Conservation (phyloP, 148 eudicot species). For the Rhododendron williamsianum region DNA sequence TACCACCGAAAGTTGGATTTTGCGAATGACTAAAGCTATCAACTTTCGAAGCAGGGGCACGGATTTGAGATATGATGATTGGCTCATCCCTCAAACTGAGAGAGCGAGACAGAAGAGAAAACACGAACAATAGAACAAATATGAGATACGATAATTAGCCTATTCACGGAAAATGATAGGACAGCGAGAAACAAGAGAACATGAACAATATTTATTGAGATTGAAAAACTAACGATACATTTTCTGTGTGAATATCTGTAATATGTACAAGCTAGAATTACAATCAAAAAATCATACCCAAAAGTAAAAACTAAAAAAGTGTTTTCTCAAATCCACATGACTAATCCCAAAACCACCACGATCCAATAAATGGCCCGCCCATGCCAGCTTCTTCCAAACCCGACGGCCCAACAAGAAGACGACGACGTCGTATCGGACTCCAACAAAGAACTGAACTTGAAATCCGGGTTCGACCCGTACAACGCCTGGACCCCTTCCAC, state of each 20-base stretch:
- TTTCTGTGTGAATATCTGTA: not conserved
- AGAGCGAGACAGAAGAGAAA: no score
- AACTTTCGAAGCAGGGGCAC: no score
- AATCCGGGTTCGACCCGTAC: constrained; percentile 62
- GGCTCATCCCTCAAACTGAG: no score
- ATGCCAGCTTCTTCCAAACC: not conserved
- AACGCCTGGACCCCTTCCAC: constrained; percentile 48
- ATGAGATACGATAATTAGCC: no score
- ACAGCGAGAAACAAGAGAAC: not conserved
- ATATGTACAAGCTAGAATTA: not conserved
- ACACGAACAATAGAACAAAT: no score
- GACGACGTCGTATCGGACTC: constrained; percentile 16
- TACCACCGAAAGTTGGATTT: no score
- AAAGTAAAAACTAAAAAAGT: not conserved
- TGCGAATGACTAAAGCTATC: no score
- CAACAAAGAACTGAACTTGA: constrained; percentile 19
- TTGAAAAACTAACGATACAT: not conserved
- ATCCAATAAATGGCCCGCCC: not conserved
- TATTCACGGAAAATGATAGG: no score
- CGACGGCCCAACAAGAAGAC: constrained; percentile 6
- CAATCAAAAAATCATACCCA: not conserved
- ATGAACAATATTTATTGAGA: not conserved
- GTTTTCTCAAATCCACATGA: not conserved
- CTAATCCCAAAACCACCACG: constrained; percentile 1
- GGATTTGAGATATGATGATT: no score